Conservation (phyloP, 768 basidiomycete species). For the Favolaschia claudopus region DNA sequence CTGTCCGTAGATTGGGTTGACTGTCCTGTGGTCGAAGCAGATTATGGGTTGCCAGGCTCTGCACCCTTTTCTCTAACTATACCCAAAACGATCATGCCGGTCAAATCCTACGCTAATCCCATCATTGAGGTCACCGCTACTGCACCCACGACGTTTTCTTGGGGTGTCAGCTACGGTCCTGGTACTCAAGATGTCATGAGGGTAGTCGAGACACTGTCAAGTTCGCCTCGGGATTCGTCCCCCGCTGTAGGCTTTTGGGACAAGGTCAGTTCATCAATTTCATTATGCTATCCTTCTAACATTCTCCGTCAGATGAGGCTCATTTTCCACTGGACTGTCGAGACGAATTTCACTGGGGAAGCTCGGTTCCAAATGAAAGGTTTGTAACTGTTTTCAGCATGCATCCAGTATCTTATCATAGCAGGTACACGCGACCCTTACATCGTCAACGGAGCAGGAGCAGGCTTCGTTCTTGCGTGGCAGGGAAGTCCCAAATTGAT, state of each 20-base stretch:
- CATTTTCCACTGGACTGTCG: conserved; percentile 83
- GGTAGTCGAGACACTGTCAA: conserved; percentile 81
- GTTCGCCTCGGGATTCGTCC: conserved; percentile 80
- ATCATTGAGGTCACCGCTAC: conserved; percentile 70
- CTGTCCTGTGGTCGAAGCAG: conserved; percentile 66
- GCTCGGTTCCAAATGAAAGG: conserved; percentile 90
- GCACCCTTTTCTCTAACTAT: conserved; percentile 65
- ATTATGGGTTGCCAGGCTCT: conserved; percentile 59
- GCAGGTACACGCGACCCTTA: conserved; percentile 87
- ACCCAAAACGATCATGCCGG: conserved; percentile 94
- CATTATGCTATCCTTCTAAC: conserved; percentile 1
- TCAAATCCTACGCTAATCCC: conserved; percentile 90
- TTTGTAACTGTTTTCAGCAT: conserved; percentile 33
- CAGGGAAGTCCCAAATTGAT: conserved; percentile 74
- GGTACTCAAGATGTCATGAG: conserved; percentile 88
- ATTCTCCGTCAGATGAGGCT: conserved; percentile 63
- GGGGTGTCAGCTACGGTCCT: conserved; percentile 89
- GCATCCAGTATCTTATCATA: conserved; percentile 4
- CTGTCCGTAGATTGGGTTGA: conserved; percentile 76
- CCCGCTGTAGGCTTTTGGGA: conserved; percentile 94
- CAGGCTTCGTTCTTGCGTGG: conserved; percentile 91
- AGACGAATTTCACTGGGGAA: conserved; percentile 70
- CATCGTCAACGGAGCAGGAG: conserved; percentile 68
- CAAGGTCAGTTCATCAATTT: conserved; percentile 60
- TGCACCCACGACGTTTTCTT: conserved; percentile 76